Percentiles rank a stretch among this genome's conserved stretches.
These are phyloP conservation scores for Pestalotiopsis sp. DNA, from an alignment of 2,329 filamentous ascomycete genomes.

Conservation along the genomic window DNA sequence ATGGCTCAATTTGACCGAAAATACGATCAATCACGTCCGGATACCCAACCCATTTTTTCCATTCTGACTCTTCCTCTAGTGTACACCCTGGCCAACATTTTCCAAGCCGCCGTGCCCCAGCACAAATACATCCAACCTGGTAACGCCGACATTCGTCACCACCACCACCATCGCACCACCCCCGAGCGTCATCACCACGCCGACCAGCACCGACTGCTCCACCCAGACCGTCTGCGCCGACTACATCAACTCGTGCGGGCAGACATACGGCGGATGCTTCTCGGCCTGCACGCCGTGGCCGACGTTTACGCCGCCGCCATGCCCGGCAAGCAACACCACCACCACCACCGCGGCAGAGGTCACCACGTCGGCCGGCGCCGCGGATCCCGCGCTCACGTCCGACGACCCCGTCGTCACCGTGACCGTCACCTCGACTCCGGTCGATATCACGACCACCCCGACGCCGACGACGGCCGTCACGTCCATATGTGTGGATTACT, in stretches of 20 bases:
- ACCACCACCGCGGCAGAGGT: neutral
- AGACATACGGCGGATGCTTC: constrained; percentile 19
- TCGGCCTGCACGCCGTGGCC: constrained; percentile 11
- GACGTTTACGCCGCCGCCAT: constrained; percentile 10
- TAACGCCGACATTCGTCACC: neutral
- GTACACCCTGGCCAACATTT: constrained; percentile 21
- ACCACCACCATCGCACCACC: neutral
- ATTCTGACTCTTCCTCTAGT: constrained; percentile 12
- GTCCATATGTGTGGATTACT: neutral
- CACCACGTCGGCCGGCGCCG: neutral
- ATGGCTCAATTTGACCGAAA: neutral
- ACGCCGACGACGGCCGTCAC: neutral
- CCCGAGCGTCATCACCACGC: neutral
- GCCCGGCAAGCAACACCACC: neutral
- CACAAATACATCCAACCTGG: neutral
- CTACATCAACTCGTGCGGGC: constrained; percentile 21
- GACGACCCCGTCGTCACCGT: neutral
- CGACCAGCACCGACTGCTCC: constrained; percentile 7
- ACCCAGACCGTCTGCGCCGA: constrained; percentile 19
- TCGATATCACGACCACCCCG: neutral
- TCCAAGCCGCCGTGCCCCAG: constrained; percentile 16
- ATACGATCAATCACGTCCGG: neutral
- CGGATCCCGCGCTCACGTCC: neutral
- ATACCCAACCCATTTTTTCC: neutral
- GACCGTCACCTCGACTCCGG: neutral